Base-by-base conservation (phyloP, 805 yeast genomes). In the Hanseniaspora clermontiae region DNA sequence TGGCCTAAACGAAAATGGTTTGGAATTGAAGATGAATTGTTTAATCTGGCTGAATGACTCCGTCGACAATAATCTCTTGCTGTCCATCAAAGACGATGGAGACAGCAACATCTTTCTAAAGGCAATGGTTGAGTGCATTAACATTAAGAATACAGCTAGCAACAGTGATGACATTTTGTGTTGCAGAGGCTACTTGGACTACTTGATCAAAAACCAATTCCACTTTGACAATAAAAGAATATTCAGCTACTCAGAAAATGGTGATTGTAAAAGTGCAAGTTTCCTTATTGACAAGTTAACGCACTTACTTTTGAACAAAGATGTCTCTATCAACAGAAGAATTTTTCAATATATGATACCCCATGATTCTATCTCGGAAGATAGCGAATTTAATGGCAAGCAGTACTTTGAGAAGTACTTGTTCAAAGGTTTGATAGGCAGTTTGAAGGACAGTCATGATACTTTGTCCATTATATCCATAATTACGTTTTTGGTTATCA, bases 241-340 rank as follows among this genome's bases (percentile, higher is more conserved):
- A 6, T 53, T 39, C 19, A 32, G 12, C 1, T 19, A n/a, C 19
- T 11, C 17, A 10, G 29, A 5, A 7, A 31, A 27, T 14, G 24
- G 20, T 11, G 29, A 45, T 27, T 15, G 17, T 11, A 8, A 27
- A 12, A 45, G 24, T 3, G 15, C 29, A 34, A 20, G 77, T 78
- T 59, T 62, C 77, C 34, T 69, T 89, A 40, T 66, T 88, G 17
- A 72, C 83, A 68, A 73, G 81, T 10, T 83, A 89, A 40, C 77
- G 88, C 29, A 69, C 75, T 81, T 90, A 0, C 83, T 93, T 2
- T 71, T 88, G 46, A 80, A 84, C 47, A 83, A 82, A 62, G 99
- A 93, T 68, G 88, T 93, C 96, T 88, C 97, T 9, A 75, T 93
- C 58, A 93, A 93, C 67, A 77, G 98, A 68, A 77, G 99, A 63